phyloP scores from a whole-genome alignment of 1,284 basidiomycete species.

The Microbotryomycetes sp. region DNA sequence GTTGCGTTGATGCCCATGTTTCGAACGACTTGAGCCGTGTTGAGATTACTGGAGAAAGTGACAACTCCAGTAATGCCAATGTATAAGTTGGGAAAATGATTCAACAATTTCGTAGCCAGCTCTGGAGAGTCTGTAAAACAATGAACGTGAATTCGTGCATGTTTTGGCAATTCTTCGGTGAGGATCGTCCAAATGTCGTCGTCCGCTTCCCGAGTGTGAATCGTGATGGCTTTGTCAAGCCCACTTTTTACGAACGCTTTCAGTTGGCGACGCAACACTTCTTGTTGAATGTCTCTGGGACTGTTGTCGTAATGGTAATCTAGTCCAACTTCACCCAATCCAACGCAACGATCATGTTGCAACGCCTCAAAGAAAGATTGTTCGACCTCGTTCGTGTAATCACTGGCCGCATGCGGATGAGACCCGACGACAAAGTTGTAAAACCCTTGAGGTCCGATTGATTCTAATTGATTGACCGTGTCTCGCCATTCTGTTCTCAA shows the following conservation, averaged over 20 bases:
- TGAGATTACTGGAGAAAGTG: constrained; percentile 62
- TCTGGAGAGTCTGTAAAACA: constrained; percentile 65
- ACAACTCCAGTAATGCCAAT: constrained; percentile 77
- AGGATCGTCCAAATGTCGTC: constrained; percentile 68
- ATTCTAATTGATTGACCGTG: constrained; percentile 13
- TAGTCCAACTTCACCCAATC: constrained; percentile 76
- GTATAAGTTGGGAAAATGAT: constrained; percentile 67
- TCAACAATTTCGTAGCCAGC: constrained; percentile 61
- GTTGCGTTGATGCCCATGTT: not conserved
- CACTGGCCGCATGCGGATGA: constrained; percentile 56
- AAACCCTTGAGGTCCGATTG: not conserved
- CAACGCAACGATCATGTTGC: constrained; percentile 64
- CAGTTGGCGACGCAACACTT: constrained; percentile 61
- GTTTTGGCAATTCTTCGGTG: constrained; percentile 60
- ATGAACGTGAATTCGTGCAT: constrained; percentile 48
- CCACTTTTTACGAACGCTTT: constrained; percentile 52
- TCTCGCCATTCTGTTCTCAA: constrained; percentile 53
- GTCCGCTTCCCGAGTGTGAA: constrained; percentile 73
- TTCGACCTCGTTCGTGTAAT: constrained; percentile 62
- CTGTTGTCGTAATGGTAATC: constrained; percentile 76
- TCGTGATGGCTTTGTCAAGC: constrained; percentile 60
- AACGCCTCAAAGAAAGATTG: constrained; percentile 61
- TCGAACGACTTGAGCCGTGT: constrained; percentile 46
- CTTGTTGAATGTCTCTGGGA: constrained; percentile 58
- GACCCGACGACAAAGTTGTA: constrained; percentile 33